Evolutionary conservation across 805 yeast species (phyloP).

Genomic region (Scheffersomyces ergatensis): DNA sequence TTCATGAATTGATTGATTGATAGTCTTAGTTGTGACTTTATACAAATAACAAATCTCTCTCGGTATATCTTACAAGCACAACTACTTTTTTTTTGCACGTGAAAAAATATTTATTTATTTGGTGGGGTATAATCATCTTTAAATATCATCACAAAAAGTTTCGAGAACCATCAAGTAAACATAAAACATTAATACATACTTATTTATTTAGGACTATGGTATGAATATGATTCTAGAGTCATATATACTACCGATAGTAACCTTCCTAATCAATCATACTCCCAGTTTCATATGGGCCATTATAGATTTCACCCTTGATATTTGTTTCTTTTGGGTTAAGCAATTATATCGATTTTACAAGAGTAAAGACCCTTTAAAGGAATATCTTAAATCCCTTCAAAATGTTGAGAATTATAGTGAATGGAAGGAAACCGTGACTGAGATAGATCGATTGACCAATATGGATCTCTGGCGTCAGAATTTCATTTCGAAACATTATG

Average conservation of each 20-base stretch:
- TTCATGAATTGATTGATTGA: no score
- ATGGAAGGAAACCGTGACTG: constrained; percentile 58
- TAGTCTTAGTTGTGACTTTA: no score
- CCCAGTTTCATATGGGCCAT: constrained; percentile 41
- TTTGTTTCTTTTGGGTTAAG: constrained; percentile 46
- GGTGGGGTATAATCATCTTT: no score
- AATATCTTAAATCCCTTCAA: constrained; percentile 47
- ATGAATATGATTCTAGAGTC: constrained; percentile 3
- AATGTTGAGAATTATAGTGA: constrained; percentile 60
- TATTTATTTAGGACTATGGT: constrained; percentile 5
- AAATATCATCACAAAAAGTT: not conserved
- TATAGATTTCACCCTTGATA: constrained; percentile 42
- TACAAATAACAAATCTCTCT: no score
- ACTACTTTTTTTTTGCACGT: not conserved
- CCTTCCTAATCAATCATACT: constrained; percentile 30
- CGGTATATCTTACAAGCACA: no score
- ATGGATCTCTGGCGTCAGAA: constrained; percentile 71
- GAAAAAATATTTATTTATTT: no score
- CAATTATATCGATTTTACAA: constrained; percentile 32
- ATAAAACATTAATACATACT: not conserved
- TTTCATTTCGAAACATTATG: constrained; percentile 77
- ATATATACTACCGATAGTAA: constrained; percentile 18
- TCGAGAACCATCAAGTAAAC: not conserved
- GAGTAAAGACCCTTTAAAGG: constrained; percentile 43
- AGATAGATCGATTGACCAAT: constrained; percentile 47